phyloP scores from a whole-genome alignment of 2,329 filamentous ascomycete genomes.

The Alternaria rosae region DNA sequence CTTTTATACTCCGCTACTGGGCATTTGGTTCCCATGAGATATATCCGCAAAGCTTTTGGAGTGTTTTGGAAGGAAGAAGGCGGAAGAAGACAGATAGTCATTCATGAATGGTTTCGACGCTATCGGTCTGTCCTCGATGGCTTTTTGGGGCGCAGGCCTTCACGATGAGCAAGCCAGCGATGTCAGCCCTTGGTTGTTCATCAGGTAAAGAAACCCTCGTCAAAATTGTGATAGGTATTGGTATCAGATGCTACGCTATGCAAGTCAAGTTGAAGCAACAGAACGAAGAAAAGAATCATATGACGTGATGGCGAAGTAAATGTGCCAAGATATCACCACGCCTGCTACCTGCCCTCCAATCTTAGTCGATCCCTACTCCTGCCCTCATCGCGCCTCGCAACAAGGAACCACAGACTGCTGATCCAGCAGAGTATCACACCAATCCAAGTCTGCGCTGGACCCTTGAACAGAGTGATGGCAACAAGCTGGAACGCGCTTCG shows the following conservation, averaged over 20 bases:
- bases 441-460: slow-evolving; percentile 61
- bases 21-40: background rate
- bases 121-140: fast-evolving
- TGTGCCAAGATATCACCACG: background rate
- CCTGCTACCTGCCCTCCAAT: slow-evolving; percentile 40
- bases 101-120: background rate
- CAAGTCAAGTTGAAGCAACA: background rate
- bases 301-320: background rate
- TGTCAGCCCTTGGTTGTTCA: background rate
- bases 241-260: slow-evolving; percentile 4
- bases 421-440: slow-evolving; percentile 60
- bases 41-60: background rate
- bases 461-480: slow-evolving; percentile 56
- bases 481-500: slow-evolving; percentile 59
- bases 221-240: background rate
- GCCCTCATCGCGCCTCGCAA: slow-evolving; percentile 53
- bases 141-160: background rate
- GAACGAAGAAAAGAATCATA: background rate
- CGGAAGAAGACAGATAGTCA: background rate
- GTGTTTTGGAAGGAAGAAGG: background rate
- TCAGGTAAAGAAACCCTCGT: background rate
- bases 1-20: background rate
- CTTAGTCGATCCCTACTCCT: slow-evolving; percentile 42
- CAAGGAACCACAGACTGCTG: slow-evolving; percentile 59
- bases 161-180: background rate